Conservation (phyloP, 208 protist species). For the Trypanosoma lewisi region DNA sequence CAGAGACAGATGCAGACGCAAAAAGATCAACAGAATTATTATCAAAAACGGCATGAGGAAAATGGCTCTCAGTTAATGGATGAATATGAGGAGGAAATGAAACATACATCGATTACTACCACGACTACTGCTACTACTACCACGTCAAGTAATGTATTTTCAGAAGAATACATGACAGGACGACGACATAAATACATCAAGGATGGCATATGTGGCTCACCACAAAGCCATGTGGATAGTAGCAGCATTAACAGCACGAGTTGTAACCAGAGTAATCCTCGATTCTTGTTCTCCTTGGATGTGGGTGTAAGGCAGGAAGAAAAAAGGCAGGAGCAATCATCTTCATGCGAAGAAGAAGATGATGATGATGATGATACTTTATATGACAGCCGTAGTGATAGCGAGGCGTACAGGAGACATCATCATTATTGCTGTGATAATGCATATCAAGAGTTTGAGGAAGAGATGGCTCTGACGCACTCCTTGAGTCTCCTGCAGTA, state of each 20-base stretch:
- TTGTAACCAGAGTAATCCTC: neutral
- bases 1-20: neutral
- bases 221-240: neutral
- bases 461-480: slow-evolving; percentile 62
- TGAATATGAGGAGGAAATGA: slow-evolving; percentile 8
- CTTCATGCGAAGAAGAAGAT: slow-evolving; percentile 4
- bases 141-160: neutral
- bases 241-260: slow-evolving; percentile 6
- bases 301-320: neutral
- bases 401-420: neutral
- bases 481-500: slow-evolving; percentile 56
- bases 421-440: slow-evolving; percentile 10
- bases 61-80: neutral
- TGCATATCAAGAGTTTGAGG: slow-evolving; percentile 50
- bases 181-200: neutral
- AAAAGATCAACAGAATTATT: slow-evolving; percentile 24
- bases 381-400: neutral
- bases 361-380: slow-evolving; percentile 1
- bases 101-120: slow-evolving; percentile 3
- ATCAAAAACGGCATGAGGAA: slow-evolving; percentile 6
- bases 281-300: slow-evolving; percentile 2
- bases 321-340: neutral
- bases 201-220: neutral
- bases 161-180: neutral
- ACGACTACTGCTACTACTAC: neutral